These are phyloP conservation scores for Colletotrichum incanum DNA, from an alignment of 2,329 filamentous ascomycete species.

Conservation along the genomic window DNA sequence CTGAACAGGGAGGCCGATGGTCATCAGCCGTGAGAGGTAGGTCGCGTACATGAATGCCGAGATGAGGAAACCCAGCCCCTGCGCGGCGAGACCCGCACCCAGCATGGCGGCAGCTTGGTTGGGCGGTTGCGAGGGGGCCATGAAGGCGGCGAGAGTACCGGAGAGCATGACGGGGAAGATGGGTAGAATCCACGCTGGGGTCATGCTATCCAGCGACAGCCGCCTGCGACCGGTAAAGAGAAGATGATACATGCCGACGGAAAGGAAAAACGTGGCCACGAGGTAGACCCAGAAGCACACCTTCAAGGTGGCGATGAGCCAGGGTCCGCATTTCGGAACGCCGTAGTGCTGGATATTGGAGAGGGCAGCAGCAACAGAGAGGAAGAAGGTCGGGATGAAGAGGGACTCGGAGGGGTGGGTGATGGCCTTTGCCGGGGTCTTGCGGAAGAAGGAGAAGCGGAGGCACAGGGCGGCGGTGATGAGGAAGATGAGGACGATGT, in stretches of 20 bases:
- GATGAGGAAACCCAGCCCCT: constrained; percentile 73
- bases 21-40: constrained; percentile 73
- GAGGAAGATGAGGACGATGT: constrained; percentile 68
- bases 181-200: constrained; percentile 74
- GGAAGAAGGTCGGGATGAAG: constrained; percentile 75
- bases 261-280: constrained; percentile 65
- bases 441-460: constrained; percentile 64
- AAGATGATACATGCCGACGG: constrained; percentile 71
- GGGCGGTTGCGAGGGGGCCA: constrained; percentile 64
- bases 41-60: constrained; percentile 73
- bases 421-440: constrained; percentile 61
- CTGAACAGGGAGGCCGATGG: constrained; percentile 68
- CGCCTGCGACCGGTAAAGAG: constrained; percentile 66
- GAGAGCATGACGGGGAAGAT: constrained; percentile 76
- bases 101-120: constrained; percentile 67
- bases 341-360: constrained; percentile 67
- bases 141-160: constrained; percentile 71
- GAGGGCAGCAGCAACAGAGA: constrained; percentile 73
- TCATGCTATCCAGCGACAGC: constrained; percentile 66
- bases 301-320: constrained; percentile 67
- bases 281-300: constrained; percentile 76
- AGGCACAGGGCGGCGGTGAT: constrained; percentile 63
- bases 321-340: constrained; percentile 61
- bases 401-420: constrained; percentile 70
- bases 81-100: constrained; percentile 70